Conservation (phyloP, 225 moss, liverwort and hornwort genomes). For the Bryoerythrophyllum caledonicum region DNA sequence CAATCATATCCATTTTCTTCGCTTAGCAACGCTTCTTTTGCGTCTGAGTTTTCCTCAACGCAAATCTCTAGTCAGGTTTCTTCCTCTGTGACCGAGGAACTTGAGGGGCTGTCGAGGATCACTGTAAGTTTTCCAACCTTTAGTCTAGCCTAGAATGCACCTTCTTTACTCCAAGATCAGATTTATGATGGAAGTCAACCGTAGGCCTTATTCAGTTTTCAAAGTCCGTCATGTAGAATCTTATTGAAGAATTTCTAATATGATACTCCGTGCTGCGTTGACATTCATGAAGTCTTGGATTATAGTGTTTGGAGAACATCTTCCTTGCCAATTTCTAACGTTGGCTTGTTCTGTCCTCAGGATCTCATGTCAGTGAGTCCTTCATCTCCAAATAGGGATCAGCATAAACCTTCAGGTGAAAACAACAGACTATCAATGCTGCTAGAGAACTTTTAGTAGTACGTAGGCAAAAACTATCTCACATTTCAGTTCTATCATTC, state of each 20-base stretch:
- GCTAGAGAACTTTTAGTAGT: background rate
- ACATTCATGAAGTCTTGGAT: background rate
- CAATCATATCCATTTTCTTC: slow-evolving; percentile 47
- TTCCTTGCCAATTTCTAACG: slow-evolving; percentile 3
- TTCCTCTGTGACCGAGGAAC: slow-evolving; percentile 34
- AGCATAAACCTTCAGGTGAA: slow-evolving; percentile 30
- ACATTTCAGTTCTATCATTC: background rate
- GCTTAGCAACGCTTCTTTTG: slow-evolving; percentile 32
- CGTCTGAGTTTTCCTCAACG: slow-evolving; percentile 33
- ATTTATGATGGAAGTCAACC: background rate
- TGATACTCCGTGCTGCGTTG: background rate
- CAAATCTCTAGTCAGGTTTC: slow-evolving; percentile 32
- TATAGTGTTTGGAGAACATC: too few species aligned
- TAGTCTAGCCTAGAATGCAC: background rate
- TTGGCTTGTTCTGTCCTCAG: slow-evolving; percentile 31
- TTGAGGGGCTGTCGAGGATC: slow-evolving; percentile 22
- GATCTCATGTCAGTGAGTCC: slow-evolving; percentile 22
- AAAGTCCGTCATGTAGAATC: background rate
- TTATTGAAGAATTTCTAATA: background rate
- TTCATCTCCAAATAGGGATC: slow-evolving; percentile 18
- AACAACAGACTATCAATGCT: background rate
- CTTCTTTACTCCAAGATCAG: background rate
- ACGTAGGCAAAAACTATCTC: background rate
- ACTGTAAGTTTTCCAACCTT: slow-evolving; percentile 37
- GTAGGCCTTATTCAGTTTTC: background rate